Base-by-base conservation (phyloP, 2,329 filamentous ascomycete genomes). In the Ceratocystis alfenasii region DNA sequence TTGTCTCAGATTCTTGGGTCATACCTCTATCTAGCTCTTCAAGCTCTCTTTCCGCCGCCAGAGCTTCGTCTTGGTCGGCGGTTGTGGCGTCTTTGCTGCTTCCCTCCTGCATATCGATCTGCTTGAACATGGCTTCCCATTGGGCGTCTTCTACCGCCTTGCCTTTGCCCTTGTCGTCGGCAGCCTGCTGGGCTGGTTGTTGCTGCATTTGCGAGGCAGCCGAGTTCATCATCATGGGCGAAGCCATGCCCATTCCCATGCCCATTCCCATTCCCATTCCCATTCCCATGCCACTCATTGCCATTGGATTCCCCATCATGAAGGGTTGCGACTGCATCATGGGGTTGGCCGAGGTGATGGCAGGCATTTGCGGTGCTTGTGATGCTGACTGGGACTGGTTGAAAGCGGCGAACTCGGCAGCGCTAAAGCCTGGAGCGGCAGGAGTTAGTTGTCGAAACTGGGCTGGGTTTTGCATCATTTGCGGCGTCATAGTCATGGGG, bases 121-220 rank as follows among this genome's bases (percentile, higher is more conserved):
- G 85, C 66, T 90, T 89, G 75, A 99, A 99, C 75, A 97, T 91
- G 71, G 91, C 90, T 76, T 97, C 93, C 94, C 94, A 97, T 73
- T 95, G 88, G 72, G 87, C 80, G 71, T 99, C 93, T 74, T 96
- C 90, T 12, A 97, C 87, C 77, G 97, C 84, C 76, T 95, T 95
- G 48, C 89, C 92, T 74, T 97, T 97, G 67, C 88, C 89, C 75
- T 91, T 88, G 62, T 77, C 79, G 69, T 83, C 80, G 55, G 75
- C 74, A 64, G 75, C 75, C 71, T 79, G 79, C 69, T 78, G 73
- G 69, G 77, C 78, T 72, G 79, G 72, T 71, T 80, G 73, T 70
- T 60, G 53, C 17, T 53, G 63, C 44, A 41, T 50, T 17, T 60
- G 57, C 17, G 28, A 44, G 44, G 45, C 25, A 15, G 53, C 45